phyloP scores from a whole-genome alignment of 306 rosid genomes.

The Corylus avellana region DNA sequence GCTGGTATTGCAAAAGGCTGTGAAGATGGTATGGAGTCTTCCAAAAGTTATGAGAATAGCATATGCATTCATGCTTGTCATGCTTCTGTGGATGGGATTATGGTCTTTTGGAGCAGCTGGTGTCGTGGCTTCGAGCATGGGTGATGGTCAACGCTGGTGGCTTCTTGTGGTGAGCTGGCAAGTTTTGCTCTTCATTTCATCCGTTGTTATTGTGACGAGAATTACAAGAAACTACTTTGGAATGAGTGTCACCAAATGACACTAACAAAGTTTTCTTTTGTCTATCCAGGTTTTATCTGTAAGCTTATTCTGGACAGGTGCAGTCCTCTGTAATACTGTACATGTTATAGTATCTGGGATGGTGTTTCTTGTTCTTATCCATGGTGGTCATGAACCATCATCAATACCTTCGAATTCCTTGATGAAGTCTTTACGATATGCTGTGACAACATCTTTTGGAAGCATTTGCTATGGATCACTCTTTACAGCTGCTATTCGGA shows the following conservation, averaged over 20 bases:
- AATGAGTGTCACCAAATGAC: constrained; percentile 24
- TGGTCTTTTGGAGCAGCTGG: constrained; percentile 99
- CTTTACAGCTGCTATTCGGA: constrained; percentile 94
- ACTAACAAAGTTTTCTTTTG: constrained; percentile 28
- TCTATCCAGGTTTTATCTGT: constrained; percentile 78
- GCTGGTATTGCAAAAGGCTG: constrained; percentile 91
- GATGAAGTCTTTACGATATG: constrained; percentile 63
- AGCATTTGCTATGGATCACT: constrained; percentile 98
- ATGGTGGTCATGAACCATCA: constrained; percentile 66
- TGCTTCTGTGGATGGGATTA: constrained; percentile 85
- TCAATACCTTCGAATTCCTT: constrained; percentile 67
- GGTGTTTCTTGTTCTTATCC: constrained; percentile 81
- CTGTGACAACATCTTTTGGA: constrained; percentile 94
- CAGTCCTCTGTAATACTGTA: constrained; percentile 84
- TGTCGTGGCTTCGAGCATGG: constrained; percentile 93
- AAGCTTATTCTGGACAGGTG: constrained; percentile 99
- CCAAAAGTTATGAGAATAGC: constrained; percentile 84
- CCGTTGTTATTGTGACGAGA: constrained; percentile 25
- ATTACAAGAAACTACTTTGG: constrained; percentile 17
- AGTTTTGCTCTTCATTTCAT: constrained; percentile 74
- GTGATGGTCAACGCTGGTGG: constrained; percentile 97
- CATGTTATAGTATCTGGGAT: constrained; percentile 95
- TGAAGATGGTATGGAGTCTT: constrained; percentile 88
- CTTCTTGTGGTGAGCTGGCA: constrained; percentile 99
- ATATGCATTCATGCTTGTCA: constrained; percentile 71